A percentile compares a stretch with the other conserved stretches of the same genome.
Conservation (phyloP, 768 basidiomycete species). For the Glaciozyma antarctica region DNA sequence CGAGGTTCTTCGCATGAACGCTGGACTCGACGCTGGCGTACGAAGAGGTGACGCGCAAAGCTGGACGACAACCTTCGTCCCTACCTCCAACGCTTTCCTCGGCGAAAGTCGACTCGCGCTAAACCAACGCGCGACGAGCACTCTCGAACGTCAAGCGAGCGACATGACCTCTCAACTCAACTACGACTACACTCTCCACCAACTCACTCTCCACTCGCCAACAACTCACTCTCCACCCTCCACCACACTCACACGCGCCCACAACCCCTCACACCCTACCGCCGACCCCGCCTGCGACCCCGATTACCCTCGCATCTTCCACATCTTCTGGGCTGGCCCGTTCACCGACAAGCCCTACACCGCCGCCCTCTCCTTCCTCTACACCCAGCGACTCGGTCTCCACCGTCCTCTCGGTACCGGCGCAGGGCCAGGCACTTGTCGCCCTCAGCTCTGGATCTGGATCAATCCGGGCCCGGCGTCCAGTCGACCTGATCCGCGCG, state of each 20-base stretch:
- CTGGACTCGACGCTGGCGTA: conserved; percentile 71
- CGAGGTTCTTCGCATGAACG: conserved; percentile 84
- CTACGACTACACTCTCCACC: conserved; percentile 11
- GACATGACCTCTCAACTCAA: conserved; percentile 17
- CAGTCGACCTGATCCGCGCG: conserved; percentile 71
- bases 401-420: conserved; percentile 13
- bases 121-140: not conserved
- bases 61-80: not conserved
- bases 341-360: conserved; percentile 99
- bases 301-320: conserved; percentile 78
- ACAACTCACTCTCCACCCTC: conserved; percentile 37
- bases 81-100: conserved; percentile 40
- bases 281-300: conserved; percentile 67
- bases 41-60: conserved; percentile 43
- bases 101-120: conserved; percentile 33
- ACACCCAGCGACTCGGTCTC: conserved; percentile 85
- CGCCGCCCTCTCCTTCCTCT: conserved; percentile 85
- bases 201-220: conserved; percentile 12
- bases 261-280: conserved; percentile 44
- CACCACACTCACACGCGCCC: conserved; percentile 44
- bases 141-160: conserved; percentile 11
- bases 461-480: conserved; percentile 97
- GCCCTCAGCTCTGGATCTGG: conserved; percentile 95
- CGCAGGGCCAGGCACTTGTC: conserved; percentile 48
- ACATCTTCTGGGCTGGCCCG: conserved; percentile 98